Percentiles rank a stretch among this genome's conserved stretches.
Evolutionary conservation across 495 filamentous ascomycete species (phyloP).

Genomic region (Penicillium maclennaniae): DNA sequence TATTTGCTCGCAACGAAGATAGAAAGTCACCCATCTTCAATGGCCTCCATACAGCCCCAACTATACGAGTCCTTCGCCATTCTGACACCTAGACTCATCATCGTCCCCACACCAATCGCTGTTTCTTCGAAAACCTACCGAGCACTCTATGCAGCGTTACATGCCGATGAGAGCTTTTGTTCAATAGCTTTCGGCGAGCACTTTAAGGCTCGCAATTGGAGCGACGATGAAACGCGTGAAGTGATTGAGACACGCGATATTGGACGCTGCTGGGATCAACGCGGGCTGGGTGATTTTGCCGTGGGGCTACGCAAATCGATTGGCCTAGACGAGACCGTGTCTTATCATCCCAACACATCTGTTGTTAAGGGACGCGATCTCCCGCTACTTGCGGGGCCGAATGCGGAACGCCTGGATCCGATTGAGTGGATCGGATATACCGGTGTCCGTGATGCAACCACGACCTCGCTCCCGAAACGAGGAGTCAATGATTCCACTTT

Average conservation of each 20-base stretch:
- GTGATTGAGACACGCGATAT: slow-evolving; percentile 23
- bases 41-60: background rate
- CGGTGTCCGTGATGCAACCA: slow-evolving; percentile 26
- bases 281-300: slow-evolving; percentile 22
- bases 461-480: slow-evolving; percentile 18
- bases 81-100: slow-evolving; percentile 17
- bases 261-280: slow-evolving; percentile 15
- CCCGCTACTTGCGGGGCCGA: background rate
- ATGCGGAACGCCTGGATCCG: background rate
- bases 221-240: slow-evolving; percentile 18
- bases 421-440: slow-evolving; percentile 27
- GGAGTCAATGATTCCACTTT: slow-evolving; percentile 11
- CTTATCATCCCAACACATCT: background rate
- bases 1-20: too few relatives aligned
- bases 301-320: slow-evolving; percentile 12
- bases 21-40: too few relatives aligned
- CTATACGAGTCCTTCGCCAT: slow-evolving; percentile 12
- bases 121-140: slow-evolving; percentile 14
- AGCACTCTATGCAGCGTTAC: slow-evolving; percentile 16
- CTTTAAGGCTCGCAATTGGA: slow-evolving; percentile 19
- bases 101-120: slow-evolving; percentile 23
- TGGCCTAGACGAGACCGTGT: background rate
- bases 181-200: slow-evolving; percentile 21
- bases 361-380: slow-evolving; percentile 3
- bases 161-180: slow-evolving; percentile 21